Percentiles rank a stretch among this genome's conserved stretches.
phyloP scores from a whole-genome alignment of 148 eudicot species.

The Euryodendron excelsum region DNA sequence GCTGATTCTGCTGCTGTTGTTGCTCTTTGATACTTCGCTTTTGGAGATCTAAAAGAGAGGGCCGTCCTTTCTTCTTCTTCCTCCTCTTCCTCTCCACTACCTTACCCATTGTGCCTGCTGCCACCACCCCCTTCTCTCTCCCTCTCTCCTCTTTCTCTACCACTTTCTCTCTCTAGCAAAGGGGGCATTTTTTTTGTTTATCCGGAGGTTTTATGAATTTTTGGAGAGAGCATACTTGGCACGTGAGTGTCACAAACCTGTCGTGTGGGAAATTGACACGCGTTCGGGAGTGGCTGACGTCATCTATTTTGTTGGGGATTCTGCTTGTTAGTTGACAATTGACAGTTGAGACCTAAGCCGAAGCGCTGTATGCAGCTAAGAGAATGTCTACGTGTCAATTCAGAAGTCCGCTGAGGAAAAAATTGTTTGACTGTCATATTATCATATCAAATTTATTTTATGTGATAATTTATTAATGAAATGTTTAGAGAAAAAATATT shows the following conservation, averaged over 20 bases:
- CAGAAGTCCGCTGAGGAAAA: too few species aligned
- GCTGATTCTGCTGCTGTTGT: constrained; percentile 8
- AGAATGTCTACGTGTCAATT: too few species aligned
- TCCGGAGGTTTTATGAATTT: not conserved
- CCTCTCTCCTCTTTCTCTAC: constrained; percentile 1
- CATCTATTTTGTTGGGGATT: too few species aligned
- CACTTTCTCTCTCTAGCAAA: not conserved
- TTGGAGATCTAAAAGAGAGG: constrained; percentile 55
- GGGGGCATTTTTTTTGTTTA: not conserved
- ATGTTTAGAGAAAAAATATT: too few species aligned
- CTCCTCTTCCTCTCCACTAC: constrained; percentile 40
- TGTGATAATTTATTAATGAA: too few species aligned
- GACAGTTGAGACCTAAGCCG: too few species aligned
- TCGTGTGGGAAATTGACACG: not conserved
- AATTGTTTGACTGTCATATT: too few species aligned
- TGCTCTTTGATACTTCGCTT: constrained; percentile 39
- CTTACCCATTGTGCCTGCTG: constrained; percentile 31
- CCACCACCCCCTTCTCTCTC: not conserved
- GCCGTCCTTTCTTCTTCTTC: constrained; percentile 62
- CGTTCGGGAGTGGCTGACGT: not conserved
- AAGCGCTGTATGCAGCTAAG: too few species aligned
- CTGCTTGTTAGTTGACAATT: too few species aligned
- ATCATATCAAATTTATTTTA: too few species aligned
- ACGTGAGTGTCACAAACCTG: not conserved
- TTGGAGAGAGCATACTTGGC: not conserved